Evolutionary conservation across 768 basidiomycete genomes (phyloP).

Genomic region (Hygrophoropsis aurantiaca): DNA sequence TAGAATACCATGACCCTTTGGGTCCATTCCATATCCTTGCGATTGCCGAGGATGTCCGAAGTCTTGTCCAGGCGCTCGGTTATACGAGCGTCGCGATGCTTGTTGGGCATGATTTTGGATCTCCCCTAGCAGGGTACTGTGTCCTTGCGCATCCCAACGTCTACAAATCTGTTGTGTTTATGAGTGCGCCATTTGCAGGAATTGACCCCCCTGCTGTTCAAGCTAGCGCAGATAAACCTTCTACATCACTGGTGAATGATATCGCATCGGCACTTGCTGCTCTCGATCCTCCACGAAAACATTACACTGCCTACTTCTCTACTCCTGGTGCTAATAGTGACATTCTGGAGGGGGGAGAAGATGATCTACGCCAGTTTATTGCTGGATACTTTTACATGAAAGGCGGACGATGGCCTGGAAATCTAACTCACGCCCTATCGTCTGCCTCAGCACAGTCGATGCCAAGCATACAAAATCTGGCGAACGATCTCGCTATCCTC

Average conservation of each 20-base stretch:
- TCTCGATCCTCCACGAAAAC: slow-evolving; percentile 53
- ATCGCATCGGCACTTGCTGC: slow-evolving; percentile 28
- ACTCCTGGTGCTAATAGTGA: slow-evolving; percentile 46
- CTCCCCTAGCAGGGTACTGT: slow-evolving; percentile 50
- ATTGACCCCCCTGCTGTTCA: slow-evolving; percentile 31
- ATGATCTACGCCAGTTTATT: slow-evolving; percentile 22
- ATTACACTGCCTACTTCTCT: slow-evolving; percentile 54
- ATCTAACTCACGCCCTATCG: slow-evolving; percentile 40
- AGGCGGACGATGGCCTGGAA: slow-evolving; percentile 51
- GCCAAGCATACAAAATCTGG: slow-evolving; percentile 21
- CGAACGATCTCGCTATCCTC: slow-evolving; percentile 37
- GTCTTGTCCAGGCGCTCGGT: slow-evolving; percentile 51
- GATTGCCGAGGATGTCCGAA: slow-evolving; percentile 49
- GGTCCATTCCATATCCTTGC: slow-evolving; percentile 51
- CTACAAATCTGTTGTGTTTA: slow-evolving; percentile 54
- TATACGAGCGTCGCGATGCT: slow-evolving; percentile 47
- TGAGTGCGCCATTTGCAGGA: slow-evolving; percentile 59
- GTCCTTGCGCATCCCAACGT: slow-evolving; percentile 56
- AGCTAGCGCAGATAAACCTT: not conserved
- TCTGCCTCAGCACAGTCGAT: slow-evolving; percentile 19
- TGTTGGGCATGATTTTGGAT: slow-evolving; percentile 64
- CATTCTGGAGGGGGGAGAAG: slow-evolving; percentile 27
- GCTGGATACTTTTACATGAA: slow-evolving; percentile 45
- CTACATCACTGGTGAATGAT: slow-evolving; percentile 6
- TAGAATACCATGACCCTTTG: slow-evolving; percentile 49